Base-by-base conservation (phyloP, 176 grass and related monocot species). In the Oryza australiensis region DNA sequence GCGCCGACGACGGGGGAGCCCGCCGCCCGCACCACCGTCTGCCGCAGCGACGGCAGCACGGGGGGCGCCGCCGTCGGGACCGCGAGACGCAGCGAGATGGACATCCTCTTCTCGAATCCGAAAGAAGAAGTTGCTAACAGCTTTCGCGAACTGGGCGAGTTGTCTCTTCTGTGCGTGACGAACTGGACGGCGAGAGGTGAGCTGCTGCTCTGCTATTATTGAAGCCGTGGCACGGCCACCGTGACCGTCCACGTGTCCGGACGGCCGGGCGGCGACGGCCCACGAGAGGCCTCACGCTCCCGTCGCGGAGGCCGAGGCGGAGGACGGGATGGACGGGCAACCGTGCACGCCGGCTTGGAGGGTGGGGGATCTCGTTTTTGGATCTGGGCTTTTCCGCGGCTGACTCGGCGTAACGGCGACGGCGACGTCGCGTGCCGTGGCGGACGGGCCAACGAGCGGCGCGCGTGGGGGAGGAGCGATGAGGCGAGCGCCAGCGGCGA, bases 51-150 rank as follows among this genome's bases (percentile, higher is more conserved):
- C 76, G 18, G 20, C 62, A 16, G 32, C 14, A 3, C 43, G 43
- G 48, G 4, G 4, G 42, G 23, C 64, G 9, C 60, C 4, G 86
- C 20, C 40, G 72, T 11, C 32, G 78, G 73, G 73, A 89, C n/a
- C 67, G 83, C 83, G 28, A 90, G 74, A 11, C 83, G 73, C 79
- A 82, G 64, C 60, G 88, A 90, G 67, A 90, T 73, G 60, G 88
- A 78, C 88, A 90, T 73, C 16, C 16, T 28, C 49, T 0, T 16
- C 46, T 55, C 49, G 49, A 55, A 55, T 55, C 49, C 49, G 6
- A 10, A 4, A 22, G 49, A 55, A 55, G 18, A 55, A 22, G 49
- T 0, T 22, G 18, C 4, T n/a, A 15, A 16, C 13, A 20, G 49
- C 49, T 22, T 7, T n/a, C 53, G 53, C 53, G 53, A 57, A n/a